These are phyloP conservation scores for Aspergillus intermedius DNA, from an alignment of 2,329 filamentous ascomycete species.

Conservation along the genomic window DNA sequence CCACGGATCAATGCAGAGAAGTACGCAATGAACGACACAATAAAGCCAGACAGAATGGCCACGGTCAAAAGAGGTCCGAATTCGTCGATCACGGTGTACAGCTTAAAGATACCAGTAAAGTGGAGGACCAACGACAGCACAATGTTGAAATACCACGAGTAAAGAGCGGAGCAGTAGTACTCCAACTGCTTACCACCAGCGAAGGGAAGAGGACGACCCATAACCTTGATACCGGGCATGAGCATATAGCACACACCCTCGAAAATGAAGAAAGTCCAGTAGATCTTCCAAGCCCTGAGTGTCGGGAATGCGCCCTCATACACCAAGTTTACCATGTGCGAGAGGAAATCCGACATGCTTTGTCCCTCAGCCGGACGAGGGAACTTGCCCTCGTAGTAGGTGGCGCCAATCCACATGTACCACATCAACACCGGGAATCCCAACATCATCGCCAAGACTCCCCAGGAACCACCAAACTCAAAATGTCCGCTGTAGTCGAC, in stretches of 20 bases:
- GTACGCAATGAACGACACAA: slow-evolving; percentile 79
- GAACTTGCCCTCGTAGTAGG: slow-evolving; percentile 80
- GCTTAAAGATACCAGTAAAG: slow-evolving; percentile 73
- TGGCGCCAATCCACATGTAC: slow-evolving; percentile 98
- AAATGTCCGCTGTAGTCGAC: slow-evolving; percentile 47
- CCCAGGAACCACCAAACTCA: slow-evolving; percentile 85
- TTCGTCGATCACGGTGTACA: slow-evolving; percentile 90
- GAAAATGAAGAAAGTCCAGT: slow-evolving; percentile 87
- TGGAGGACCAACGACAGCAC: slow-evolving; percentile 65
- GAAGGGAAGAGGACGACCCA: slow-evolving; percentile 82
- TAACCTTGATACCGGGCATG: slow-evolving; percentile 78
- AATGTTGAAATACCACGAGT: slow-evolving; percentile 83
- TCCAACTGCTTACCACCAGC: slow-evolving; percentile 75
- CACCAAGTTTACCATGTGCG: slow-evolving; percentile 63
- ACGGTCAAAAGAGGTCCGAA: slow-evolving; percentile 91
- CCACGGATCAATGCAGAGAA: slow-evolving; percentile 74
- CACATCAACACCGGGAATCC: slow-evolving; percentile 94
- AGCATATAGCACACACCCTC: slow-evolving; percentile 77
- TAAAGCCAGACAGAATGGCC: slow-evolving; percentile 81
- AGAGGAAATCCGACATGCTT: slow-evolving; percentile 62
- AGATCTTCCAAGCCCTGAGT: slow-evolving; percentile 78
- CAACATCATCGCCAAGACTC: slow-evolving; percentile 78
- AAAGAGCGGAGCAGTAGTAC: slow-evolving; percentile 91
- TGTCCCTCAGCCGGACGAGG: slow-evolving; percentile 62
- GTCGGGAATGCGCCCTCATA: slow-evolving; percentile 82